A percentile compares a stretch with the other conserved stretches of the same genome.
These are phyloP conservation scores for Aspergillus funiculosus DNA, from an alignment of 495 filamentous ascomycete genomes.

Conservation along the genomic window DNA sequence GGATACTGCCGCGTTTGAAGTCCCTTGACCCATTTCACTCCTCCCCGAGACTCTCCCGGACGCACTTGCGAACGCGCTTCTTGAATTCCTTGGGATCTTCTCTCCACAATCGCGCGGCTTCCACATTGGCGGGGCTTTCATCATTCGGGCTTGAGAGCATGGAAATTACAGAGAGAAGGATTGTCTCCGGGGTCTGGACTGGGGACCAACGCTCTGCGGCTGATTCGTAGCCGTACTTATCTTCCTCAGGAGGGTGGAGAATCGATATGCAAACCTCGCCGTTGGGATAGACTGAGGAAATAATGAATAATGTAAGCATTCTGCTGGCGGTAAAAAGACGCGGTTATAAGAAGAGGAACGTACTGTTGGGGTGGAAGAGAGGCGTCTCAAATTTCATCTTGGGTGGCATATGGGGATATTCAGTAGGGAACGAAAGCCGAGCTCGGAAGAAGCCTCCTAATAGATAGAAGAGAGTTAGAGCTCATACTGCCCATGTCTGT, in stretches of 20 bases:
- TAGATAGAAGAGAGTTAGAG: not conserved
- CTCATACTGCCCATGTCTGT: not conserved
- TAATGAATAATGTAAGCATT: not conserved
- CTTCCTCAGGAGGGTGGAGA: constrained; percentile 91
- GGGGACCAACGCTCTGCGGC: constrained; percentile 93
- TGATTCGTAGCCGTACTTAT: constrained; percentile 90
- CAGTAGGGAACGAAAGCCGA: constrained; percentile 66
- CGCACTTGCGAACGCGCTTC: constrained; percentile 68
- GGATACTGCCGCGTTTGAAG: not conserved
- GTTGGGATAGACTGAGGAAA: constrained; percentile 61
- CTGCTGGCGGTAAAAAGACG: not conserved
- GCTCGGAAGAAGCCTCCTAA: constrained; percentile 86
- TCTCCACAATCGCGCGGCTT: constrained; percentile 81
- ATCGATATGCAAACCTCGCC: constrained; percentile 97
- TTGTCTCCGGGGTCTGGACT: constrained; percentile 96
- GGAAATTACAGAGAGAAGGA: constrained; percentile 85
- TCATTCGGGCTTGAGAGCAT: constrained; percentile 91
- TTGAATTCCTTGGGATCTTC: constrained; percentile 78
- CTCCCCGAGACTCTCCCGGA: constrained; percentile 79
- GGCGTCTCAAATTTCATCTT: constrained; percentile 86
- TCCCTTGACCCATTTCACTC: constrained; percentile 35
- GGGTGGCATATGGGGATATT: constrained; percentile 86
- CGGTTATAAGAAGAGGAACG: constrained; percentile 12
- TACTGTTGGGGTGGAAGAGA: constrained; percentile 91
- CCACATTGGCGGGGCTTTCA: constrained; percentile 91